Evolutionary conservation across 2,329 filamentous ascomycete genomes (phyloP), one percentile per base, ranked within the genome.

Genomic region (Ophiostoma sp.): DNA sequence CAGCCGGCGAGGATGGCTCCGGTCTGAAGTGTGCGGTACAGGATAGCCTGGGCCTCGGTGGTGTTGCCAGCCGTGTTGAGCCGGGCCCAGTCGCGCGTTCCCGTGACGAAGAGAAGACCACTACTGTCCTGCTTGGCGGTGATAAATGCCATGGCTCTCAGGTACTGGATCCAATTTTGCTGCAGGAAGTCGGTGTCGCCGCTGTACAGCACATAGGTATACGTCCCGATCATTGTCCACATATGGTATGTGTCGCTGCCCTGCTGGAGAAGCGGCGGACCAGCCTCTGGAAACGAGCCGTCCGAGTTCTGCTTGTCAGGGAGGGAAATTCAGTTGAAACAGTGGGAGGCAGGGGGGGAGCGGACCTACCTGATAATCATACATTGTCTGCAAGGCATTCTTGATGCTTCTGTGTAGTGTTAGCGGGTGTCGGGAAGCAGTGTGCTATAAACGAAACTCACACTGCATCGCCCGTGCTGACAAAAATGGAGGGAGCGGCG

Each of bases 161-260:
- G 68, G 66, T 76, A 78, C 6, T 71, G 76, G 0, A 74, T 73
- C 77, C 77, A 80, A 67, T 75, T 75, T 5, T 64, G 36, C 6
- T 69, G 68, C n/a, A 79, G 69, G 70, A 76, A 78, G 44, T 70
- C 75, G 1, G 78, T 78, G 68, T 85, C 81, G 66, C 81, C 79
- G 1, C 81, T 82, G 73, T 81, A 86, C 1, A 86, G 76, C 41
- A 84, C 77, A 70, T 86, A 86, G 71, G 85, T 83, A 74, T 83
- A 83, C 2, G 82, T 83, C 11, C 83, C 82, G 66, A 86, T 81
- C 76, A 86, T 81, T 4, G 81, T 80, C 75, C 75, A 76, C 72
- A 76, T 75, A 71, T 77, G 76, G 67, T 77, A 77, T 0, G 76
- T 75, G 67, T 76, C 75, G 70, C 74, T 76, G 3, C 74, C 69